A percentile compares a stretch with the other conserved stretches of the same genome.
Evolutionary conservation across 148 eudicot species (phyloP).

Genomic region (Tetragonia tetragonoides): DNA sequence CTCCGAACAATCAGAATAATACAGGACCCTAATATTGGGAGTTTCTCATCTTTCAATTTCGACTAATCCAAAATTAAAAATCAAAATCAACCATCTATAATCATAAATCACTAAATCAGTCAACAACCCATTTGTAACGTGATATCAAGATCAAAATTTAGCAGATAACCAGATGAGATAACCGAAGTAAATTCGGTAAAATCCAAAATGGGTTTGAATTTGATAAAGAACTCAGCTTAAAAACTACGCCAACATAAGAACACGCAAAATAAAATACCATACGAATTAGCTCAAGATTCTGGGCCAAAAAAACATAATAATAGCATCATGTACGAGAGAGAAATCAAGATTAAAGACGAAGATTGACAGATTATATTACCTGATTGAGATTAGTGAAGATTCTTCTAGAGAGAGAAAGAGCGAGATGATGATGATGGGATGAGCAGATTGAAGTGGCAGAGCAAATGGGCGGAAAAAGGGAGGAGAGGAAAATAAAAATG

Average conservation of each 20-base stretch:
- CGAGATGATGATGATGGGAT: background rate
- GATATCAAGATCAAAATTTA: too few species aligned
- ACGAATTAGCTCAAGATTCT: background rate
- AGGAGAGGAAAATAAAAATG: background rate
- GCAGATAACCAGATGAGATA: background rate
- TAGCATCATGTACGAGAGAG: background rate
- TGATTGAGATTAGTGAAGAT: background rate
- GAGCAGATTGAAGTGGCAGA: background rate
- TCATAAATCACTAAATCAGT: background rate
- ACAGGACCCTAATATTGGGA: background rate
- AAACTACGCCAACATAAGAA: background rate
- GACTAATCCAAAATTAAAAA: background rate
- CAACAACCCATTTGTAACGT: background rate
- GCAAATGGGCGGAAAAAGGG: background rate
- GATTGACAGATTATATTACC: background rate
- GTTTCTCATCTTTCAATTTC: background rate
- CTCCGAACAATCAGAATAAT: background rate
- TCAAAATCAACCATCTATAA: background rate
- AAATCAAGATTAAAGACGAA: background rate
- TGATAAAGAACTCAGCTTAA: conserved; percentile 10
- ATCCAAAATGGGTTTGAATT: background rate
- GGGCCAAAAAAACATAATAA: background rate
- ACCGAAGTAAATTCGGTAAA: background rate
- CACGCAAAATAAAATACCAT: background rate
- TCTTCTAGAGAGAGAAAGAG: background rate